These are phyloP conservation scores for Talaromyces ruber DNA, from an alignment of 495 filamentous ascomycete species.

Conservation along the genomic window DNA sequence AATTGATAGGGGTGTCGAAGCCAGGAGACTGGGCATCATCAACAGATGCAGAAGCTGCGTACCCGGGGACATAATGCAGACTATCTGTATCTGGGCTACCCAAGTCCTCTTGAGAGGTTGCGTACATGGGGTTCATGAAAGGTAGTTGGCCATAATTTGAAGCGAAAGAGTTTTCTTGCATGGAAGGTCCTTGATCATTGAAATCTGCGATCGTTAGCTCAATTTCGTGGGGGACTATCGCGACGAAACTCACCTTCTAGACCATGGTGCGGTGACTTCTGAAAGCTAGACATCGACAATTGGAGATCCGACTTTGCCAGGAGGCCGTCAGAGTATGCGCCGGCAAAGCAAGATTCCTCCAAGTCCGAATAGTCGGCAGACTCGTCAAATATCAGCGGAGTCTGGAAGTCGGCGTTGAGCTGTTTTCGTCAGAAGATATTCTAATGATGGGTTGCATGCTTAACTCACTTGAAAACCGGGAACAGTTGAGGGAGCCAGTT, in stretches of 20 bases:
- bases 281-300: slow-evolving; percentile 46
- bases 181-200: slow-evolving; percentile 1
- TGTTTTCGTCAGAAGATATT: slow-evolving; percentile 7
- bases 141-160: slow-evolving; percentile 35
- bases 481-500: slow-evolving; percentile 45
- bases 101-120: slow-evolving; percentile 38
- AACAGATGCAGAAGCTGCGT: slow-evolving; percentile 29
- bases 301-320: slow-evolving; percentile 45
- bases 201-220: not conserved
- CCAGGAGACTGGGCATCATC: slow-evolving; percentile 35
- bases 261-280: slow-evolving; percentile 31
- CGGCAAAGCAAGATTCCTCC: slow-evolving; percentile 38
- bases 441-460: not conserved
- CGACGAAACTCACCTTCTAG: slow-evolving; percentile 28
- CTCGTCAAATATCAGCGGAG: slow-evolving; percentile 45
- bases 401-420: slow-evolving; percentile 42
- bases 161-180: slow-evolving; percentile 13
- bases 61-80: slow-evolving; percentile 34
- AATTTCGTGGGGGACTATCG: not conserved
- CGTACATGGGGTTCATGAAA: slow-evolving; percentile 36
- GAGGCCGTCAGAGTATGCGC: slow-evolving; percentile 40
- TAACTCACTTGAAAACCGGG: slow-evolving; percentile 44
- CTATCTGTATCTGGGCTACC: slow-evolving; percentile 37
- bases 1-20: slow-evolving; percentile 15
- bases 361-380: slow-evolving; percentile 43